Percentiles rank a stretch among this genome's conserved stretches.
phyloP scores from a whole-genome alignment of 1,139 yeast genomes.

The Candida sanyaensis region DNA sequence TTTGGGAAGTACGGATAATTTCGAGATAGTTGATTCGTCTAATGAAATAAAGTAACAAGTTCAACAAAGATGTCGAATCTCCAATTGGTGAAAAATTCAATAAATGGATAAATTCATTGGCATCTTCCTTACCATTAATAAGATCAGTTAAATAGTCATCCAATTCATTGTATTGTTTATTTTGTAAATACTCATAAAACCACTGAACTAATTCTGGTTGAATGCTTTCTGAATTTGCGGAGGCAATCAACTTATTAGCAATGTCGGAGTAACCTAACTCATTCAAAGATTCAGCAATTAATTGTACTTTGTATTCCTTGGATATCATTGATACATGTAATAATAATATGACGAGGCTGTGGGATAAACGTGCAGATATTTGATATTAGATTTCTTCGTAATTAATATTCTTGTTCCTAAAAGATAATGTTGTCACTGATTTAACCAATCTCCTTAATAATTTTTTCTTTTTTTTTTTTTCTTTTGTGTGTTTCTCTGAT shows the following conservation, averaged over 20 bases:
- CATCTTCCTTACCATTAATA: constrained; percentile 1
- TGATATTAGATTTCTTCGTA: too few species aligned
- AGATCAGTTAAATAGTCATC: constrained; percentile 15
- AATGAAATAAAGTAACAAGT: constrained; percentile 26
- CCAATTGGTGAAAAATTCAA: constrained; percentile 10
- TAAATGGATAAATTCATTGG: constrained; percentile 9
- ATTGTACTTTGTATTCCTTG: constrained; percentile 32
- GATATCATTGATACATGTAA: constrained; percentile 18
- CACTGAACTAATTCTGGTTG: constrained; percentile 19
- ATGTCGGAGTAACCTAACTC: constrained; percentile 29
- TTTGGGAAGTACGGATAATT: constrained; percentile 9
- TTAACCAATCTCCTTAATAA: too few species aligned
- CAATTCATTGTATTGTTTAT: constrained; percentile 25
- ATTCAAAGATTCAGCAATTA: constrained; percentile 32
- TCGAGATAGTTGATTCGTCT: constrained; percentile 22
- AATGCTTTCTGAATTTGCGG: constrained; percentile 6
- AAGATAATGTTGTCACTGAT: too few species aligned
- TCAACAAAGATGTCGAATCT: constrained; percentile 14
- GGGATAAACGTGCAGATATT: too few species aligned
- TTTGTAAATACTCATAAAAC: constrained; percentile 23
- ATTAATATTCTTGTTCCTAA: too few species aligned
- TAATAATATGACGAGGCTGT: too few species aligned
- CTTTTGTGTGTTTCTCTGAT: background rate
- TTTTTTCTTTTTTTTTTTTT: too few species aligned
- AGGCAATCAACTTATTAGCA: constrained; percentile 13